Evolutionary conservation across 352 stramenopile genomes (phyloP), one percentile per base, ranked within the genome.

Genomic region (Globisporangium spiculum): DNA sequence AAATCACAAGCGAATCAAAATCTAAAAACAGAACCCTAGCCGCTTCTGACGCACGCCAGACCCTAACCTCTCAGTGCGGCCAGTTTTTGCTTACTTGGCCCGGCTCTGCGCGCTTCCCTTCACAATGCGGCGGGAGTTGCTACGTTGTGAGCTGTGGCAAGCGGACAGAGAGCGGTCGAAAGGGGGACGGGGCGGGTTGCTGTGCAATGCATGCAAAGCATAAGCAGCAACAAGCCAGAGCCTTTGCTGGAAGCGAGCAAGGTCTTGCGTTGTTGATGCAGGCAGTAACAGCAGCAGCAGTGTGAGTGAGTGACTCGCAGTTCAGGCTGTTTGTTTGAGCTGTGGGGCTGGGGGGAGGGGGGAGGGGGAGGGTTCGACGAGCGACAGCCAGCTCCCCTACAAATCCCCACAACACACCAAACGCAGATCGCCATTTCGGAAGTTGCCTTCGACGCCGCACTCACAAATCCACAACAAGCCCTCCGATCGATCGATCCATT

Each of bases 381-480:
- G 77, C 79, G 75, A 86, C 79, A 86, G 70, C 70, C 66, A 68
- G 12, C n/a, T 24, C 34, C 34, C 55, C 55, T 46, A 24, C 70
- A 73, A 50, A 52, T 22, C 18, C 44, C n/a, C 44, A 50, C 38
- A 44, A 48, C 41, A 50, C 41, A 50, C 10, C 12, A 16, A 62
- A 66, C 38, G 65, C 65, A 32, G 73, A 68, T 80, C 78, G 79
- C 79, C 79, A 87, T 87, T 87, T 76, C 66, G 70, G 68, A 87
- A 84, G 75, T 84, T 87, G 77, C 79, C 71, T 27, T 63, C 73
- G 75, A 75, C 70, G 75, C 68, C 61, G 70, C 78, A 82, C 44
- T 36, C 57, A 56, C 52, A 38, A 58, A 38, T 68, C 66, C 27
- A 61, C 66, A 41, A 67, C 52, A 52, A 50, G 41, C 41, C 36